These are phyloP conservation scores for Condylostoma magnum DNA, from an alignment of 169 alveolate genomes.

Conservation along the genomic window DNA sequence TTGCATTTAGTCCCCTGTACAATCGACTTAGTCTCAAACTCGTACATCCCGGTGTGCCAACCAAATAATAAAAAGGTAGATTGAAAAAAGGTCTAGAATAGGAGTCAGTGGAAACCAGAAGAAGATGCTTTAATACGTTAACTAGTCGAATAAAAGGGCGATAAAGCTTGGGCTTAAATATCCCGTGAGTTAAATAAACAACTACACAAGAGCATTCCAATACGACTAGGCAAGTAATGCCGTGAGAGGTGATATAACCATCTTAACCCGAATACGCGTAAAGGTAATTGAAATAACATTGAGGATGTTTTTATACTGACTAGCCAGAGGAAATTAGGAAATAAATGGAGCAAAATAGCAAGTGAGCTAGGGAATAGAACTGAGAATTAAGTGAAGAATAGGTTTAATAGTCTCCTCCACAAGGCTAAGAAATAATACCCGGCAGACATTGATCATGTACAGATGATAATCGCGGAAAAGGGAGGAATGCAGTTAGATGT, in stretches of 20 bases:
- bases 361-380: slow-evolving; percentile 35
- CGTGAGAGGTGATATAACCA: slow-evolving; percentile 70
- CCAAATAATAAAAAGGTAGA: too few relatives aligned
- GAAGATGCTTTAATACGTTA: slow-evolving; percentile 50
- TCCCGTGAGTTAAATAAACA: slow-evolving; percentile 13
- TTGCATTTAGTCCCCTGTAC: too few relatives aligned
- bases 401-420: slow-evolving; percentile 39
- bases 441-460: too few relatives aligned
- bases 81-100: too few relatives aligned
- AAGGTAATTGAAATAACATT: slow-evolving; percentile 53
- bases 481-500: too few relatives aligned
- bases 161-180: slow-evolving; percentile 53
- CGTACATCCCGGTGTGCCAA: too few relatives aligned
- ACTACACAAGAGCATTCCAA: slow-evolving; percentile 40
- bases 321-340: slow-evolving; percentile 1
- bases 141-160: slow-evolving; percentile 49
- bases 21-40: too few relatives aligned
- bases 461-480: too few relatives aligned
- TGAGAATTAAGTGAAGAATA: slow-evolving; percentile 66
- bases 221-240: slow-evolving; percentile 64
- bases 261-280: slow-evolving; percentile 48
- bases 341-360: slow-evolving; percentile 22
- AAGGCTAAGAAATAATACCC: slow-evolving; percentile 25
- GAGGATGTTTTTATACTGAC: slow-evolving; percentile 1
- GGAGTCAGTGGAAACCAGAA: slow-evolving; percentile 64